Evolutionary conservation across 1,284 basidiomycete genomes (phyloP).

Genomic region (Singerocomus inundabilis): DNA sequence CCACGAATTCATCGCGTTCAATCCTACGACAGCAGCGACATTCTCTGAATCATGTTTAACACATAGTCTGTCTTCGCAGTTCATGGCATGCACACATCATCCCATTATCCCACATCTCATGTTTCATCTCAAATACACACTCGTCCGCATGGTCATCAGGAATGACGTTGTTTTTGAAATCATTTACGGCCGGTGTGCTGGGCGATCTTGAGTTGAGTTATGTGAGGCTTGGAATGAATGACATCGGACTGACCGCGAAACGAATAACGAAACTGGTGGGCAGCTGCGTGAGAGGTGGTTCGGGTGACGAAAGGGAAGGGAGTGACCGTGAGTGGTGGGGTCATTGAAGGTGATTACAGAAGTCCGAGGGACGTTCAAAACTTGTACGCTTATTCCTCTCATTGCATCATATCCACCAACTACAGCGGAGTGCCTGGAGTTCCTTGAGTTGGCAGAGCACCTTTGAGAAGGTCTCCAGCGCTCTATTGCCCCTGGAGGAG

Average conservation of each 20-base stretch:
- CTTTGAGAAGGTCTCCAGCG: too few species aligned
- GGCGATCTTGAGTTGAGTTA: conserved; percentile 51
- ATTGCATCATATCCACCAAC: too few species aligned
- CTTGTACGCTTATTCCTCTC: conserved; percentile 53
- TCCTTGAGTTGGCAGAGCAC: too few species aligned
- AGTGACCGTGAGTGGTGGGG: too few species aligned
- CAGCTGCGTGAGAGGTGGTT: conserved; percentile 64
- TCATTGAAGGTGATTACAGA: conserved; percentile 55
- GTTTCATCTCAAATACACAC: conserved; percentile 82
- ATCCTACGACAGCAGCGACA: too few species aligned
- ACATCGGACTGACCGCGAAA: conserved; percentile 54
- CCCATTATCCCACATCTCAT: too few species aligned
- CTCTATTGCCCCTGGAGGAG: too few species aligned
- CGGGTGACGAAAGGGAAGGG: conserved; percentile 80
- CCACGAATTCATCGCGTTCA: conserved; percentile 70
- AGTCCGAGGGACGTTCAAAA: conserved; percentile 72
- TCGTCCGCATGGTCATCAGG: too few species aligned
- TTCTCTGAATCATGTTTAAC: conserved; percentile 80
- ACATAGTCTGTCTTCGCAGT: conserved; percentile 76
- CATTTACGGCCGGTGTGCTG: conserved; percentile 69
- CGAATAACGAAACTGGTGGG: conserved; percentile 88
- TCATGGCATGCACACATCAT: too few species aligned
- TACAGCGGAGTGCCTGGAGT: too few species aligned
- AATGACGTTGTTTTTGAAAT: conserved; percentile 85
- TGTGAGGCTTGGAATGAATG: conserved; percentile 47